Evolutionary conservation across 208 protist genomes (phyloP), one percentile per base, ranked within the genome.

Genomic region (Wallacemonas sp.): DNA sequence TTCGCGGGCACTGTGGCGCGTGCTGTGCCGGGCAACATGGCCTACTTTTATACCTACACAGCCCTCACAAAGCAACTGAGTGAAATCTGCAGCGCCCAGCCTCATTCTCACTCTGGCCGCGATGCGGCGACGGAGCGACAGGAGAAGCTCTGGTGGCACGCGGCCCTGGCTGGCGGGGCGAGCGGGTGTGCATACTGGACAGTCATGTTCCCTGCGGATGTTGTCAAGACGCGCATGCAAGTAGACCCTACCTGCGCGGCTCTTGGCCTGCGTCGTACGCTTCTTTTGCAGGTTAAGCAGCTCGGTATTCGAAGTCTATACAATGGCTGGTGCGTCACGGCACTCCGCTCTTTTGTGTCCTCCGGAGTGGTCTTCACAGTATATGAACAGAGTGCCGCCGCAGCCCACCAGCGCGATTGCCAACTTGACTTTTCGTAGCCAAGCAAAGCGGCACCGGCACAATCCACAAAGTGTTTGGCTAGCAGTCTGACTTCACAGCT

Each of bases 201-300:
- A 6, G 66, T 90, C 26, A 86, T 83, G 55, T 96, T 93, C 66
- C 90, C 90, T 8, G 85, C 84, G 3, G 90, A 96, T 55, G 87
- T 94, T 6, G 75, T 85, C n/a, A 91, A 91, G 70, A 92, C 90
- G 21, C 70, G 85, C 19, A 82, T 94, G 72, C 86, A 92, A 79
- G 75, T 88, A n/a, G 82, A 85, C 68, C 30, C 75, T 0, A 31
- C 38, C 27, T 21, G 49, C 64, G 61, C 54, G 58, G 11, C 36
- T 47, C 0, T 56, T 19, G 19, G 70, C 68, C 14, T 77, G 60
- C n/a, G 67, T 82, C 15, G 36, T 44, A 8, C 59, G 58, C 12
- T 75, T 68, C 1, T 58, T 4, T 2, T 38, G 11, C 51, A 58
- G 51, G 51, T 58, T 5, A 58, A 39, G 31, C 24, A 39, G 14